phyloP scores from a whole-genome alignment of 2,329 filamentous ascomycete species.

The Ustulina deusta region DNA sequence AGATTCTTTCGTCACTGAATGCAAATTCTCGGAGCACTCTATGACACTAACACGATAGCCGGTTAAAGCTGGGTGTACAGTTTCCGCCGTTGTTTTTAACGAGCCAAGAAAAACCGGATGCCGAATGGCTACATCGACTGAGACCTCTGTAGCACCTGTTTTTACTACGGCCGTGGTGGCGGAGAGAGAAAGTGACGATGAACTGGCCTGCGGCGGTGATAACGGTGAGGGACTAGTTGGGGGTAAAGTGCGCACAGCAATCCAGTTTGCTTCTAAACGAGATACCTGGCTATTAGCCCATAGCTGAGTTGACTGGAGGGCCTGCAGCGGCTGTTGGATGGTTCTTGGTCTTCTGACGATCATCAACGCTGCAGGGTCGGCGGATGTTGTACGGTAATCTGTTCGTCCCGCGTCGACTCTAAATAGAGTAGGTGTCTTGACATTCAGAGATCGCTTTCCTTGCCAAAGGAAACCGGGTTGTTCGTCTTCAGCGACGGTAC shows the following conservation, averaged over 20 bases:
- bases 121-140: constrained; percentile 27
- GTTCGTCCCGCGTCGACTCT: constrained; percentile 50
- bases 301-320: constrained; percentile 45
- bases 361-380: constrained; percentile 52
- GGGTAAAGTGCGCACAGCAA: constrained; percentile 45
- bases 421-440: constrained; percentile 44
- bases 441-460: background rate
- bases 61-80: constrained; percentile 32
- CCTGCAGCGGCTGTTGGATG: constrained; percentile 41
- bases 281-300: constrained; percentile 41
- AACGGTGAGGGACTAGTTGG: too few species aligned
- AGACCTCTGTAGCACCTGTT: constrained; percentile 42
- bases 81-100: constrained; percentile 20
- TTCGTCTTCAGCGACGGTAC: background rate
- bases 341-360: constrained; percentile 53
- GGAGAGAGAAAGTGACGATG: constrained; percentile 38
- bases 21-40: constrained; percentile 41
- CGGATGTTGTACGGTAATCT: constrained; percentile 50
- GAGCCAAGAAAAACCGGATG: constrained; percentile 43
- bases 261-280: constrained; percentile 46
- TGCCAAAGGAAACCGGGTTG: constrained; percentile 17
- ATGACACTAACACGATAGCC: constrained; percentile 37
- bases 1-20: constrained; percentile 16
- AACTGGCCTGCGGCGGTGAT: too few species aligned
- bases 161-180: constrained; percentile 41